These are phyloP conservation scores for Trametes meyenii DNA, from an alignment of 768 basidiomycete species.

Conservation along the genomic window DNA sequence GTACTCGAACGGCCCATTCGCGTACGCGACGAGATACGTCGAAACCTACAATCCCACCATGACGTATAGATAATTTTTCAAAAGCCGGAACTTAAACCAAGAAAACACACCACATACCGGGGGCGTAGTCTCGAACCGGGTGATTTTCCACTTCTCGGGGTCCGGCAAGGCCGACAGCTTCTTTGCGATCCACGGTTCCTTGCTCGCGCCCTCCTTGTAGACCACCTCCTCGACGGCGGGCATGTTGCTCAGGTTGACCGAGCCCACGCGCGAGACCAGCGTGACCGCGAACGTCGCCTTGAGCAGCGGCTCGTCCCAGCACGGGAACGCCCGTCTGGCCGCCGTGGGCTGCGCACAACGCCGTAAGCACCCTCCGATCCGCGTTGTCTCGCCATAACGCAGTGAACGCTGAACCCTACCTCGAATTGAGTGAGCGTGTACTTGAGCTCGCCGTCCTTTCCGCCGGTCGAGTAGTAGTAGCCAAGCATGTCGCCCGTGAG, in stretches of 20 bases:
- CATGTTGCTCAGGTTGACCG: slow-evolving; percentile 89
- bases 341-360: slow-evolving; percentile 67
- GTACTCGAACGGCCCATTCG: slow-evolving; percentile 80
- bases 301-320: slow-evolving; percentile 92
- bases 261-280: slow-evolving; percentile 79
- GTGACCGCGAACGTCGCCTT: slow-evolving; percentile 84
- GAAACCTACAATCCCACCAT: slow-evolving; percentile 58
- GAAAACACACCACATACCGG: slow-evolving; percentile 40
- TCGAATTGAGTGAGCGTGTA: slow-evolving; percentile 92
- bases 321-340: slow-evolving; percentile 82
- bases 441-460: slow-evolving; percentile 63
- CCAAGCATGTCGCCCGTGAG: slow-evolving; percentile 79
- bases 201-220: slow-evolving; percentile 36
- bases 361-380: background rate
- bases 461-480: slow-evolving; percentile 74
- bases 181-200: slow-evolving; percentile 28
- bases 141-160: slow-evolving; percentile 70
- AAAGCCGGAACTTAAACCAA: background rate
- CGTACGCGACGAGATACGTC: slow-evolving; percentile 86
- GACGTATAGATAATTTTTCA: background rate
- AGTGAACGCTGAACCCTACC: slow-evolving; percentile 37
- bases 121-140: slow-evolving; percentile 81
- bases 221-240: slow-evolving; percentile 64
- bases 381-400: background rate
- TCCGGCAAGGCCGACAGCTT: slow-evolving; percentile 42